Conservation (phyloP, 2,329 filamentous ascomycete species). For the Clarireedia sp. region DNA sequence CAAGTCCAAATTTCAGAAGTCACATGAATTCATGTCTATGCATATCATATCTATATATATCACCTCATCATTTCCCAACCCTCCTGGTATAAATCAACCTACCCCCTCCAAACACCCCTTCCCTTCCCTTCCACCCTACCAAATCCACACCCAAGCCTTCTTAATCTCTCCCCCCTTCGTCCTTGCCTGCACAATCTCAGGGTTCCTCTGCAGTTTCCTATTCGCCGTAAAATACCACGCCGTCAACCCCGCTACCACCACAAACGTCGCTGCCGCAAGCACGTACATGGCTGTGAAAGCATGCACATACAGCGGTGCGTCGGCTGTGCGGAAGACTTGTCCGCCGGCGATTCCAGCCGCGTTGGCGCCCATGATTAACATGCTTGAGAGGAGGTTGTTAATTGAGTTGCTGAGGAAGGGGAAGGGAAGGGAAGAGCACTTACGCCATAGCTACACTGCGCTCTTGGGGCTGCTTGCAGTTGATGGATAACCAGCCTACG, state of each 20-base stretch:
- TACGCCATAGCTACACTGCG: conserved; percentile 26
- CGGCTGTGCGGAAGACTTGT: conserved; percentile 26
- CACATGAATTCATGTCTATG: too few species aligned
- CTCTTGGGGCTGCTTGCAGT: conserved; percentile 26
- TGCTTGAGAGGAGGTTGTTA: conserved; percentile 15
- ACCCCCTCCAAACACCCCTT: too few species aligned
- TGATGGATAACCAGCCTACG: conserved; percentile 25
- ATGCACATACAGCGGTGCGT: conserved; percentile 23
- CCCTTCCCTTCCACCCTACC: neutral
- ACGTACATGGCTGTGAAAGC: conserved; percentile 4
- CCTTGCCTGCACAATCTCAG: neutral
- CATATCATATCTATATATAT: too few species aligned
- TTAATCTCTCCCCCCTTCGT: neutral
- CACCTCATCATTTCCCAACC: too few species aligned
- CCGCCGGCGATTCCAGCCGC: conserved; percentile 21
- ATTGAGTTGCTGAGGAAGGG: neutral
- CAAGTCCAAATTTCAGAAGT: too few species aligned
- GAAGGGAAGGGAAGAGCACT: neutral
- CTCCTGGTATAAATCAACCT: too few species aligned
- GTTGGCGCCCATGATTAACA: conserved; percentile 29
- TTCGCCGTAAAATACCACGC: neutral
- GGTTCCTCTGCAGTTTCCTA: neutral
- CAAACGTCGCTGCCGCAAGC: neutral
- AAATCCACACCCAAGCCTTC: neutral
- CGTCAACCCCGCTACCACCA: neutral